Evolutionary conservation across 2,329 filamentous ascomycete genomes (phyloP).

Genomic region (Penicillium sp.): DNA sequence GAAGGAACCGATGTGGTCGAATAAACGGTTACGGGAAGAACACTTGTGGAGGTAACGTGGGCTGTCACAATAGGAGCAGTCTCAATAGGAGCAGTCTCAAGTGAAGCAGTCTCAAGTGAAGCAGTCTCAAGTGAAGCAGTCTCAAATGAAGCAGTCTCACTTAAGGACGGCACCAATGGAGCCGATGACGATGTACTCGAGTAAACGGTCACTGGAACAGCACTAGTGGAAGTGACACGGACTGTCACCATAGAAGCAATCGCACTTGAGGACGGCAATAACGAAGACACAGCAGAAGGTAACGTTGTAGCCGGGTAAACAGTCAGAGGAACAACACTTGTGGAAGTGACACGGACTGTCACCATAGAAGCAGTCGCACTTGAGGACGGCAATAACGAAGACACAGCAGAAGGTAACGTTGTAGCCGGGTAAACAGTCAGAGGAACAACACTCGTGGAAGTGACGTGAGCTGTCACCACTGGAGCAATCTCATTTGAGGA

Average conservation of each 20-base stretch:
- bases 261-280: not conserved
- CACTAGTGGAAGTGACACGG: not conserved
- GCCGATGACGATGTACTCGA: not conserved
- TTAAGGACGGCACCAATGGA: not conserved
- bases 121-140: not conserved
- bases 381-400: not conserved
- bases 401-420: not conserved
- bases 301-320: not conserved
- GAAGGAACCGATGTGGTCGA: not conserved
- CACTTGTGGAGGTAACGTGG: not conserved
- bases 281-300: not conserved
- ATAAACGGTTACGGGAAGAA: not conserved
- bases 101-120: not conserved
- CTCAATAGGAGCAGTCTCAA: not conserved
- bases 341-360: not conserved
- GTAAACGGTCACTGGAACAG: not conserved
- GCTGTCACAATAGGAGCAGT: not conserved
- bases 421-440: not conserved
- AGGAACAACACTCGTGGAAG: conserved; percentile 1
- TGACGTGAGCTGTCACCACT: not conserved
- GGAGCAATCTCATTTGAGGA: not conserved
- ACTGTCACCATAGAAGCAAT: not conserved
- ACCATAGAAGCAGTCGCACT: not conserved
- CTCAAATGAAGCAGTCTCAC: not conserved
- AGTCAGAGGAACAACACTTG: not conserved